Percentiles rank a stretch among this genome's conserved stretches.
phyloP scores from a whole-genome alignment of 306 rosid species.

The Fragaria nilgerrensis region DNA sequence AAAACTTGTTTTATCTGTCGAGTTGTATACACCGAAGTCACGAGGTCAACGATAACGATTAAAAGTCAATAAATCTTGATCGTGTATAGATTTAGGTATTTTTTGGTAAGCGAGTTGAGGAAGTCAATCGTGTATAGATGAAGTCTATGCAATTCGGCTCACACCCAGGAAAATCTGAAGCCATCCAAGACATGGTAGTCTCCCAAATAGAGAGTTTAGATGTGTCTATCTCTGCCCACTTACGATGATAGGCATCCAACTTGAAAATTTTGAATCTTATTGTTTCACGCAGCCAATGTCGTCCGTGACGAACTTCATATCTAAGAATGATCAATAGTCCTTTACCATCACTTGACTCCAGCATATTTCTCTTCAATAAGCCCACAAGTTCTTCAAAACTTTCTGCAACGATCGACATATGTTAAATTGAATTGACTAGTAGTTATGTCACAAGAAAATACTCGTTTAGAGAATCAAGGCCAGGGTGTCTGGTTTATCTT shows the following conservation, averaged over 20 bases:
- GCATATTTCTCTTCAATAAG: background rate
- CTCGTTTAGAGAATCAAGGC: background rate
- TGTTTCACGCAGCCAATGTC: background rate
- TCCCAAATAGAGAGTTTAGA: no score
- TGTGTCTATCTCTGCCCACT: background rate
- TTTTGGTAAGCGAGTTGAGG: no score
- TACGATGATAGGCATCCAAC: background rate
- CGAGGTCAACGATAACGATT: background rate
- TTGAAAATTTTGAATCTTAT: no score
- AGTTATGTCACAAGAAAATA: background rate
- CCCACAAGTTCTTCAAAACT: background rate
- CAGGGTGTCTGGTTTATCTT: background rate
- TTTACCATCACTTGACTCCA: background rate
- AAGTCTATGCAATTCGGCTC: background rate
- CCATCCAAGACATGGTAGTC: no score
- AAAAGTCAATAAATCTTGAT: no score
- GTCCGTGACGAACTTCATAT: background rate
- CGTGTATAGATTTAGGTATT: background rate
- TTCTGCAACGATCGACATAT: background rate
- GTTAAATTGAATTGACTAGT: background rate
- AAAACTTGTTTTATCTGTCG: no score
- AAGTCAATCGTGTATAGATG: no score
- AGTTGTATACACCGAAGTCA: background rate
- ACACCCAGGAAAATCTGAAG: background rate
- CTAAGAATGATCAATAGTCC: background rate